Percentiles rank a stretch among this genome's conserved stretches.
phyloP scores from a whole-genome alignment of 1,139 yeast genomes.

The Pneumocystis sp. region DNA sequence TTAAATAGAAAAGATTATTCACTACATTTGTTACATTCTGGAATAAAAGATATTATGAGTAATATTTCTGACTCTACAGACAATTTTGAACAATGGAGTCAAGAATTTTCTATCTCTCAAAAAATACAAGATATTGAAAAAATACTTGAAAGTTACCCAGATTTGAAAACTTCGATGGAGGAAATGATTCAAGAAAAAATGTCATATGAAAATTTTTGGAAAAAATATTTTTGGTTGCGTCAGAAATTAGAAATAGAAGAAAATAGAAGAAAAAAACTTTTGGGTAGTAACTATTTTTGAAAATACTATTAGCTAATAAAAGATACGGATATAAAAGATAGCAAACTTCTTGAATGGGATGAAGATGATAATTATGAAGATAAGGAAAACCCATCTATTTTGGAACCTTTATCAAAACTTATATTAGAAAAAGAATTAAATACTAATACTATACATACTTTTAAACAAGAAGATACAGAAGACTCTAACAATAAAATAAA shows the following conservation, averaged over 20 bases:
- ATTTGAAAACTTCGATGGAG: neutral
- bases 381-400: neutral
- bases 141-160: neutral
- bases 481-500: neutral
- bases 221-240: neutral
- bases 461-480: neutral
- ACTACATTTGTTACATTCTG: neutral
- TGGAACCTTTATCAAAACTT: neutral
- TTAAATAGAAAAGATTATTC: neutral
- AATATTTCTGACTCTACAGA: neutral
- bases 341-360: neutral
- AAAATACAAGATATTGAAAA: neutral
- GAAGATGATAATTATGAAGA: neutral
- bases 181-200: neutral
- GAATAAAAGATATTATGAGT: neutral
- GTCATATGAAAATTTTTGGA: neutral
- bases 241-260: neutral
- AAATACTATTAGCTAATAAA: no score
- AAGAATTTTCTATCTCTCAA: neutral
- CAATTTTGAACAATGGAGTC: neutral
- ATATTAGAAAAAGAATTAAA: neutral
- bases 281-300: neutral
- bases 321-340: neutral
- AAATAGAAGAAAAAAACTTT: neutral
- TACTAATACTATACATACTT: neutral